Evolutionary conservation across 1,139 yeast genomes (phyloP), one percentile per base, ranked within the genome.

Genomic region (Suhomyces bokatorum): DNA sequence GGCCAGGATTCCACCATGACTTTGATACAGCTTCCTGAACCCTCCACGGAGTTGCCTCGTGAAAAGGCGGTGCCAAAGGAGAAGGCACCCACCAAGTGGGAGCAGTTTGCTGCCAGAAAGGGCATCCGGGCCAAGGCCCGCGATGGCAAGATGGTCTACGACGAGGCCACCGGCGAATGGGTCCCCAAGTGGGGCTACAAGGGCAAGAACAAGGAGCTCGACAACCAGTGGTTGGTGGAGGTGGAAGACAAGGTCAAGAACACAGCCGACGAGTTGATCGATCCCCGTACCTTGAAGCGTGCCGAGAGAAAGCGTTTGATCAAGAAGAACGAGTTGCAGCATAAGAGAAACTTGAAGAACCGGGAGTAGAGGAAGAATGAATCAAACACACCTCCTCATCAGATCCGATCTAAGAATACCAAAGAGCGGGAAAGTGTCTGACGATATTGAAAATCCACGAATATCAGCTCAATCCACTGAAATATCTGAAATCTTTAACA

Each of bases 161-260:
- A 93, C 64, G 98, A 95, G 67, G 95, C 79, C 37, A 70, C 80
- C 26, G 93, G 93, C 42, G 91, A 90, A 67, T 95, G 99, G 99
- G 97, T 86, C 49, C 95, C 96, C 57, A 91, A 90, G 68, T 95
- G 99, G 99, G 99, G 99, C 48, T 93, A 85, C 73, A 85, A 87
- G 56, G 99, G 99, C 60, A 81, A 81, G 66, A 93, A 93, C 69
- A 93, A 93, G 71, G 81, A 83, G 47, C 63, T 84, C 57, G 98
- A 93, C 61, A 73, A 78, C 62, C 97, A 93, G 69, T 93, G 99
- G 99, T 77, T 90, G 63, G 98, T 93, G 46, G 99, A 95, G 68
- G 86, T 93, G 50, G 88, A 89, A 47, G 96, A 87, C 47, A 77
- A 83, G 55, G 81, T 74, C 32, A 78, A 80, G 59, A 81, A 81